Percentiles rank a stretch among this genome's conserved stretches.
These are phyloP conservation scores for Grosmannia clavigera DNA, from an alignment of 2,329 filamentous ascomycete genomes.

Conservation along the genomic window DNA sequence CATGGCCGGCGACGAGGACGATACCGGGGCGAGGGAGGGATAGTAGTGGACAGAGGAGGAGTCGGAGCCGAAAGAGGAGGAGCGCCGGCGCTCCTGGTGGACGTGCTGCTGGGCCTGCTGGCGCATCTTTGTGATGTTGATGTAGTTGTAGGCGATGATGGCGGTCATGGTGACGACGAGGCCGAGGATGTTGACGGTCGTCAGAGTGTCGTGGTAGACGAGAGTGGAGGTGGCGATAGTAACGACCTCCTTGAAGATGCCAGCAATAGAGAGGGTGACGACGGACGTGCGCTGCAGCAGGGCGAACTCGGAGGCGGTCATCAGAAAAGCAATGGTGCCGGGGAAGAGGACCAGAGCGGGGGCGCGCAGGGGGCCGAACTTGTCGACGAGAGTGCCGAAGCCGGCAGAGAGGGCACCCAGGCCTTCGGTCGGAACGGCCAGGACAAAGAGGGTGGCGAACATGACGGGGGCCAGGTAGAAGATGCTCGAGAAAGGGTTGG, in stretches of 20 bases:
- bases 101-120: constrained; percentile 51
- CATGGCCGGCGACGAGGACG: not conserved
- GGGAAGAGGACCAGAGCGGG: constrained; percentile 76
- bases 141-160: constrained; percentile 84
- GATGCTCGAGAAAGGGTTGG: constrained; percentile 92
- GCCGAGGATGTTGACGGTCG: constrained; percentile 74
- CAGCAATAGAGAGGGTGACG: constrained; percentile 89
- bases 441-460: constrained; percentile 69
- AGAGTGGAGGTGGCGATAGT: constrained; percentile 82
- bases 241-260: constrained; percentile 97
- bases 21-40: not conserved
- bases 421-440: constrained; percentile 81
- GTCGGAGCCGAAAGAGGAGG: not conserved
- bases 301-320: constrained; percentile 94
- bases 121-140: constrained; percentile 87
- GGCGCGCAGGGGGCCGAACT: constrained; percentile 55
- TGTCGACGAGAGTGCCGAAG: constrained; percentile 46
- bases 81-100: constrained; percentile 28
- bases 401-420: constrained; percentile 55
- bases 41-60: constrained; percentile 21
- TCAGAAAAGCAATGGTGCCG: constrained; percentile 81
- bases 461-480: constrained; percentile 97
- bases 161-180: constrained; percentile 78
- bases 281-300: constrained; percentile 90
- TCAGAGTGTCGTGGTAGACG: constrained; percentile 81